These are phyloP conservation scores for Suillus clintonianus DNA, from an alignment of 768 basidiomycete genomes.

Conservation along the genomic window DNA sequence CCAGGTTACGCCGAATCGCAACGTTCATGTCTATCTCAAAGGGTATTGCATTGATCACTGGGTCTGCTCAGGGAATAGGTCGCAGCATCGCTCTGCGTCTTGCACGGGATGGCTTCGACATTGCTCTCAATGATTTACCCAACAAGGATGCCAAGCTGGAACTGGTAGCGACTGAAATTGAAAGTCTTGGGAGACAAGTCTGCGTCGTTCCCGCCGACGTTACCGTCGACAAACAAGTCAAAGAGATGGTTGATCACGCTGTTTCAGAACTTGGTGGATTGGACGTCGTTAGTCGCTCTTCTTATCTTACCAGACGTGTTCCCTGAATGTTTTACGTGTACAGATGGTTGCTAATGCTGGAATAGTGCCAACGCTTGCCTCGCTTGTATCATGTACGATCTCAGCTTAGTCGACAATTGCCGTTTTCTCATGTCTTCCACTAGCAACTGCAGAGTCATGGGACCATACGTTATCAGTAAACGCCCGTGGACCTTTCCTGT, in stretches of 20 bases:
- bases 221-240: conserved; percentile 6
- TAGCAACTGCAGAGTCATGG: conserved; percentile 40
- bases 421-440: neutral
- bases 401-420: neutral
- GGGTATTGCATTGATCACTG: conserved; percentile 23
- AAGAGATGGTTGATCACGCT: conserved; percentile 14
- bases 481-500: conserved; percentile 57
- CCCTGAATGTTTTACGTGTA: neutral
- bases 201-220: conserved; percentile 7
- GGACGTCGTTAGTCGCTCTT: conserved; percentile 13
- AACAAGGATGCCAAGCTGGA: conserved; percentile 9
- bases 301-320: neutral
- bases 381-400: conserved; percentile 13
- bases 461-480: conserved; percentile 52
- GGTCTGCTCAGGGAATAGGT: conserved; percentile 24
- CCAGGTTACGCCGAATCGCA: neutral
- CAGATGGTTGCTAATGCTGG: conserved; percentile 32
- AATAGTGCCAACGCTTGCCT: neutral
- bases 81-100: conserved; percentile 26
- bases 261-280: conserved; percentile 11
- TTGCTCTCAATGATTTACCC: conserved; percentile 11
- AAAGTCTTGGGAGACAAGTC: neutral
- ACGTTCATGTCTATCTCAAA: neutral
- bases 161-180: conserved; percentile 1
- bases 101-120: conserved; percentile 26